Base-by-base conservation (phyloP, 768 basidiomycete species). In the Kwoniella sp. region DNA sequence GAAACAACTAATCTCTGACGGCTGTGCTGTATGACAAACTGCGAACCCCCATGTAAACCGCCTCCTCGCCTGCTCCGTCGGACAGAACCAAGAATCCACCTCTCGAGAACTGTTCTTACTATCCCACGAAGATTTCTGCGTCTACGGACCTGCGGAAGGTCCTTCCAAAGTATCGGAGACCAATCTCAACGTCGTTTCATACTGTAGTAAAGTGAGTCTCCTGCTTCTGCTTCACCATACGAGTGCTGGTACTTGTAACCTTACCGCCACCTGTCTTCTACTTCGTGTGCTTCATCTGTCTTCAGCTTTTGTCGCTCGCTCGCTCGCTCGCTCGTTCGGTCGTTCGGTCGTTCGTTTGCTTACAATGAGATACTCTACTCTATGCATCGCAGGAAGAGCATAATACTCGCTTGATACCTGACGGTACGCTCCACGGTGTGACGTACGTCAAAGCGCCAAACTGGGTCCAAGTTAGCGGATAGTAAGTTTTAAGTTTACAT, bases 391-490 rank as follows among this genome's bases (percentile, higher is more conserved):
- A 70, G 71, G 60, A 22, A 1, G 67, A 65, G 4, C 69, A 73
- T 30, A 57, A 52, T 3, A 69, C 71, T 8, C 33, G 71, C n/a
- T 25, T 73, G 46, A 77, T 77, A 54, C 76, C 76, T 25, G 69
- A 77, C 44, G 76, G 76, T 12, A 72, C 73, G 7, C 46, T 77
- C 24, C 68, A 68, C 21, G 76, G 76, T 2, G 76, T 77, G 22
- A 77, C 76, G 4, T 77, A 69, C 57, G 70, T 77, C 29, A 77
- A 69, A 47, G 65, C 73, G 6, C 40, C 69, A 25, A 70, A 68
- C 33, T 77, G 65, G 61, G 64, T 77, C 2, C 76, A 77, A 53
- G 73, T 77, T 0, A 74, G 73, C 19, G 76, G 76, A 24, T 53
- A 30, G 76, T 77, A 40, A 71, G 76, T 69, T 6, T 33, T n/a